These are phyloP conservation scores for Aegilops umbellulata DNA, from an alignment of 176 grass and related monocot genomes.

Conservation along the genomic window DNA sequence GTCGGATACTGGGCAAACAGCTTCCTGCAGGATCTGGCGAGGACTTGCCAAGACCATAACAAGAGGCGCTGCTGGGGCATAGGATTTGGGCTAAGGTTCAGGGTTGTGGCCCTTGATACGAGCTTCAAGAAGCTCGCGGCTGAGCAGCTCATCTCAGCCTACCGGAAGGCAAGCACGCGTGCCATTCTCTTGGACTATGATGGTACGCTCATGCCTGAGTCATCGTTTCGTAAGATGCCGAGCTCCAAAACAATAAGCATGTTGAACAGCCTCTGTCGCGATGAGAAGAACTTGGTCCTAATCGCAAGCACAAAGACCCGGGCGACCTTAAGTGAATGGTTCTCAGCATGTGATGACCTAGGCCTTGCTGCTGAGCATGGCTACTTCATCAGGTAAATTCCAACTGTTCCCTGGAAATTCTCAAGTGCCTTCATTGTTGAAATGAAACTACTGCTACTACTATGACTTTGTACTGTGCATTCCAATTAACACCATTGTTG, in stretches of 20 bases:
- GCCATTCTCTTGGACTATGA: constrained; percentile 87
- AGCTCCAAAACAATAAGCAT: constrained; percentile 56
- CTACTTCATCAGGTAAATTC: constrained; percentile 75
- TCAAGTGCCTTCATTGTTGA: neutral
- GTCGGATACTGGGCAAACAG: constrained; percentile 96
- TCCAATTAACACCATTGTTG: neutral
- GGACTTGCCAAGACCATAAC: constrained; percentile 76
- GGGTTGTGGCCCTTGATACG: constrained; percentile 82
- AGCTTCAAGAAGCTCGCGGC: constrained; percentile 88
- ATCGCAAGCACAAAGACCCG: constrained; percentile 75
- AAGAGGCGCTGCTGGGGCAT: constrained; percentile 86
- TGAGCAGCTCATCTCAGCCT: constrained; percentile 82
- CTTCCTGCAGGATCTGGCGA: constrained; percentile 83
- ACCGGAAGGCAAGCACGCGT: constrained; percentile 49
- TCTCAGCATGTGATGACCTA: constrained; percentile 66
- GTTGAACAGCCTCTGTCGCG: constrained; percentile 66
- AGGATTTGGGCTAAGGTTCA: constrained; percentile 81
- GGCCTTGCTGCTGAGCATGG: constrained; percentile 83
- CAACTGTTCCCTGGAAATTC: neutral
- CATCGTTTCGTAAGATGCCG: constrained; percentile 68
- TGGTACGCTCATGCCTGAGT: constrained; percentile 85
- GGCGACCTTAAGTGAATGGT: constrained; percentile 58
- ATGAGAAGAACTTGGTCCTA: constrained; percentile 75
- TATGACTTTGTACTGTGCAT: neutral
- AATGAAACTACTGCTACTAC: neutral